Base-by-base conservation (phyloP, 1,284 basidiomycete genomes). In the Microbotryum lychnidis-dioicae region DNA sequence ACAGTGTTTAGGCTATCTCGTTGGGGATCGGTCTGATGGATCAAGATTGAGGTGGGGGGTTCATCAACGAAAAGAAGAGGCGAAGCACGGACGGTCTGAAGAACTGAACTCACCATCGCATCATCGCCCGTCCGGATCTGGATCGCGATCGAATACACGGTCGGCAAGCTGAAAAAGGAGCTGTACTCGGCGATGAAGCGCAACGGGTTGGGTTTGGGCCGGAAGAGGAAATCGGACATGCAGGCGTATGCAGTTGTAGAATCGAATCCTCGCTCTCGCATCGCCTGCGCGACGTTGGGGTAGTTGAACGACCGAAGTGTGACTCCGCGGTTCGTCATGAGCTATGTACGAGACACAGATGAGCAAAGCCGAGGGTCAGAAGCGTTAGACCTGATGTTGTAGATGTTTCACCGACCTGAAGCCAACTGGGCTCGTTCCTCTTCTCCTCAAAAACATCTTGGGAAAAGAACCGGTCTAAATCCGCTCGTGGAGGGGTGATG, bases 241-340 rank as follows among this genome's bases (percentile, higher is more conserved):
- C 64, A 66, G 6, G 64, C 49, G 51, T 61, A 66, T 6, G 64
- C 61, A 6, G 58, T 58, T 3, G 49, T 27, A 2, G 58, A 51
- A n/a, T 61, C 25, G 5, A 66, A 57, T 0, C 64, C 61, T 27
- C 60, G 58, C 1, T 53, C 55, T 10, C 49, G 9, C 58, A 65
- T 49, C 42, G 50, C 56, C 51, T 60, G 62, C 18, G 60, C 58
- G 8, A 65, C 25, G 42, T 65, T 61, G 50, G 61, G 58, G 58
- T 63, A 65, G 47, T 50, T 31, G 61, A 63, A 65, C 8, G 61
- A 58, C 16, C 64, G 61, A 42, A 54, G 55, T 54, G 63, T 56
- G 60, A 65, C 60, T 55, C 64, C 64, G 21, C 64, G 61, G 49
- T 65, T 65, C 45, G 61, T 63, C 58, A 56, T 60, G 47, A 65